Percentiles rank a stretch among this genome's conserved stretches.
These are phyloP conservation scores for Penicillium fuscoglaucum DNA, from an alignment of 2,329 filamentous ascomycete genomes.

Conservation along the genomic window DNA sequence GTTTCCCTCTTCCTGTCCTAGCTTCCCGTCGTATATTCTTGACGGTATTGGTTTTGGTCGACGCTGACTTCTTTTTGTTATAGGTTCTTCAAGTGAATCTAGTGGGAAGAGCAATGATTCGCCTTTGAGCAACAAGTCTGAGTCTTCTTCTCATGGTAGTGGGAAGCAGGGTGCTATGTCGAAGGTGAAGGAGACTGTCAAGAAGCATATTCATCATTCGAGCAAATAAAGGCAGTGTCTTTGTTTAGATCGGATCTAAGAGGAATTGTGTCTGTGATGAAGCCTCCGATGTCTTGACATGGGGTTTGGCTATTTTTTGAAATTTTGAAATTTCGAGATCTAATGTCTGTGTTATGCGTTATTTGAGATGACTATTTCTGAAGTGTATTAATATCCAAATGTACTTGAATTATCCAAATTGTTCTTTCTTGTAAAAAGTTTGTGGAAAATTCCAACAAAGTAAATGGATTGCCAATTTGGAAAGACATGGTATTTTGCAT, in stretches of 20 bases:
- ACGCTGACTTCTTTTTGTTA: not conserved
- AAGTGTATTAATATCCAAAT: conserved; percentile 12
- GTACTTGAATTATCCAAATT: not conserved
- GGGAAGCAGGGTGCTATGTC: conserved; percentile 20
- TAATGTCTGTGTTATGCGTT: not conserved
- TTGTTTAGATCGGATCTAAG: not conserved
- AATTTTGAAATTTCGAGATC: not conserved
- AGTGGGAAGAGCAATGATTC: conserved; percentile 2
- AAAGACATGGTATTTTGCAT: not conserved
- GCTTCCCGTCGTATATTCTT: not conserved
- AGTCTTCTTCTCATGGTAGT: not conserved
- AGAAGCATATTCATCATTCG: conserved; percentile 19
- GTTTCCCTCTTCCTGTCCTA: not conserved
- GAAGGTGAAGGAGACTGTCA: conserved; percentile 26
- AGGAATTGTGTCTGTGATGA: not conserved
- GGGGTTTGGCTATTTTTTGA: not conserved
- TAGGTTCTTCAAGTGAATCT: conserved; percentile 1
- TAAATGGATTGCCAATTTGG: not conserved
- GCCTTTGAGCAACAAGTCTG: not conserved
- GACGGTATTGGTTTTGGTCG: not conserved
- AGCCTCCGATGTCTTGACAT: not conserved
- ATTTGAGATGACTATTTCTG: not conserved
- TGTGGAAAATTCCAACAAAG: not conserved
- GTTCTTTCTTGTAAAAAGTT: not conserved
- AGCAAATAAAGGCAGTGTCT: conserved; percentile 1